These are phyloP conservation scores for Backusella circina DNA, from an alignment of 192 early-diverging fungal species.

Conservation along the genomic window DNA sequence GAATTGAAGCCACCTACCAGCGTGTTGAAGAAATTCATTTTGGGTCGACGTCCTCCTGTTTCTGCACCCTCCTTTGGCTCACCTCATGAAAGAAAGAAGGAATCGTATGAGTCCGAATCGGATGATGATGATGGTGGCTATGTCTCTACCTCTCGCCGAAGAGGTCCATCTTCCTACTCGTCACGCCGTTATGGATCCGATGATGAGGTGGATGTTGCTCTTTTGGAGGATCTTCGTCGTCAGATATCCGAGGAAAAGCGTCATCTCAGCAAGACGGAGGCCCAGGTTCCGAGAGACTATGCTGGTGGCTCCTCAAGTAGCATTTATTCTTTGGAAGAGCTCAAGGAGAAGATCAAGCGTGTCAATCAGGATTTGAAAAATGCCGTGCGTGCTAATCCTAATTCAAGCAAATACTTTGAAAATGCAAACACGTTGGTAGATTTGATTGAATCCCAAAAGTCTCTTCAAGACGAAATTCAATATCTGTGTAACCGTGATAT, in stretches of 20 bases:
- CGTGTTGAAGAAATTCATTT: slow-evolving; percentile 29
- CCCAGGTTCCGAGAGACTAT: not conserved
- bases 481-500: slow-evolving; percentile 40
- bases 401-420: not conserved
- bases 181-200: not conserved
- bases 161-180: not conserved
- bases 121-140: slow-evolving; percentile 26
- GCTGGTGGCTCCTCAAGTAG: not conserved
- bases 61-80: not conserved
- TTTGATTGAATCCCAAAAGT: slow-evolving; percentile 19
- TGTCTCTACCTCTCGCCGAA: slow-evolving; percentile 32
- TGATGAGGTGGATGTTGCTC: not conserved
- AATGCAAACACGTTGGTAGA: slow-evolving; percentile 19
- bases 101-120: not conserved
- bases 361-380: slow-evolving; percentile 32
- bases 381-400: not conserved
- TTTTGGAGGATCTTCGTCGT: slow-evolving; percentile 14
- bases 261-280: not conserved
- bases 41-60: slow-evolving; percentile 19
- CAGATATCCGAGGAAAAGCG: slow-evolving; percentile 13
- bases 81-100: not conserved
- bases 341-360: slow-evolving; percentile 44
- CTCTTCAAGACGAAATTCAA: slow-evolving; percentile 36
- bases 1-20: slow-evolving; percentile 86
- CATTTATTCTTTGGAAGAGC: slow-evolving; percentile 32